A percentile compares a stretch with the other conserved stretches of the same genome.
phyloP scores from a whole-genome alignment of 306 rosid genomes.

The Styphnolobium japonicum region DNA sequence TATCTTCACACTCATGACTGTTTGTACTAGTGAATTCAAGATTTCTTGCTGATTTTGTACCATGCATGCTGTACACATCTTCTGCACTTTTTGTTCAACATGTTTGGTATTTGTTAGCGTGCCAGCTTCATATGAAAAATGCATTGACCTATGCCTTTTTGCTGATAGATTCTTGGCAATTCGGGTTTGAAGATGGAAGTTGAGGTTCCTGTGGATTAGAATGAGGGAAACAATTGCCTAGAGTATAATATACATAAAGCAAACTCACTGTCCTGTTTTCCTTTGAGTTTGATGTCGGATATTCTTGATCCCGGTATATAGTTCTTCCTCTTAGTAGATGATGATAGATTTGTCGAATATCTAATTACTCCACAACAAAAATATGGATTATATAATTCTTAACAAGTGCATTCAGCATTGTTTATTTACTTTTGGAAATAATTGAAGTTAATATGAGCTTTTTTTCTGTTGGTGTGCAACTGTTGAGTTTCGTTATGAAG shows the following conservation, averaged over 20 bases:
- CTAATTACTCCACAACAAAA: constrained; percentile 1
- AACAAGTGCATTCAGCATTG: constrained; percentile 2
- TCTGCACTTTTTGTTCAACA: background rate
- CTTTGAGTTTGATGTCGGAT: background rate
- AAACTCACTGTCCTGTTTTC: background rate
- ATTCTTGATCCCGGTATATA: constrained; percentile 19
- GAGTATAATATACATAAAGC: constrained; percentile 6
- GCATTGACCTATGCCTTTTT: constrained; percentile 19
- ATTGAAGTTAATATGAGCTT: background rate
- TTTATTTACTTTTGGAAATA: background rate
- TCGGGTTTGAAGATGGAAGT: constrained; percentile 70
- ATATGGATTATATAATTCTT: background rate
- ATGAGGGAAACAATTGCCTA: background rate
- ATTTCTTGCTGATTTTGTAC: background rate
- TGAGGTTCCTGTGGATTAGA: constrained; percentile 67
- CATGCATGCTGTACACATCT: constrained; percentile 1
- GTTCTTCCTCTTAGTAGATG: constrained; percentile 5
- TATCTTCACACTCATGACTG: constrained; percentile 12
- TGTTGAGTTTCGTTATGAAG: background rate
- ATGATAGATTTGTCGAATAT: background rate
- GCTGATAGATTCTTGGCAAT: constrained; percentile 59
- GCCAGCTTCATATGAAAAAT: constrained; percentile 6
- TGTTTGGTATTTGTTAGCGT: constrained; percentile 15
- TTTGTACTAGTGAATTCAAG: constrained; percentile 15
- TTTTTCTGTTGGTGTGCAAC: background rate